A percentile compares a stretch with the other conserved stretches of the same genome.
Evolutionary conservation across 495 filamentous ascomycete genomes (phyloP).

Genomic region (Penicillium crystallinum): DNA sequence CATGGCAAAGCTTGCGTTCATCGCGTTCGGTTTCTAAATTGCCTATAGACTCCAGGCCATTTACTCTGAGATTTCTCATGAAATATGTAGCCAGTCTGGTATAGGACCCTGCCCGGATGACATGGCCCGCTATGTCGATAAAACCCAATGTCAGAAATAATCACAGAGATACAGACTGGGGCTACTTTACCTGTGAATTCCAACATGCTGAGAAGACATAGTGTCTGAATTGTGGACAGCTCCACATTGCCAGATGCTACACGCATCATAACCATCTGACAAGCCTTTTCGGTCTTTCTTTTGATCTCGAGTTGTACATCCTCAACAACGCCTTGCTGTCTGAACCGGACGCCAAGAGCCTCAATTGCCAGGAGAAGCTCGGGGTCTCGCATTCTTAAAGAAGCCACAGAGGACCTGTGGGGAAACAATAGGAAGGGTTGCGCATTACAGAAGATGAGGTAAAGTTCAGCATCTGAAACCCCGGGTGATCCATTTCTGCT

Average conservation of each 20-base stretch:
- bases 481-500: conserved; percentile 3
- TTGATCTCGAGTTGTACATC: conserved; percentile 14
- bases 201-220: conserved; percentile 37
- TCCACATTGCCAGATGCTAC: conserved; percentile 31
- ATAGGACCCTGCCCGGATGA: conserved; percentile 33
- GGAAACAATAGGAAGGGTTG: conserved; percentile 40
- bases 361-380: conserved; percentile 36
- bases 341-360: conserved; percentile 33
- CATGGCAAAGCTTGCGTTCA: conserved; percentile 34
- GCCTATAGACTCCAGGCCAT: conserved; percentile 15
- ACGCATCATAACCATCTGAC: conserved; percentile 28
- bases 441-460: conserved; percentile 32
- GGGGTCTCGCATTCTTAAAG: conserved; percentile 21
- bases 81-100: conserved; percentile 33
- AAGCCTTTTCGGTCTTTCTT: conserved; percentile 24
- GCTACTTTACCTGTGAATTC: conserved; percentile 34
- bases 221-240: conserved; percentile 37
- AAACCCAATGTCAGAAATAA: neutral
- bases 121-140: conserved; percentile 25
- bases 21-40: conserved; percentile 26
- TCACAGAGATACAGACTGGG: neutral
- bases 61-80: conserved; percentile 26
- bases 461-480: conserved; percentile 15
- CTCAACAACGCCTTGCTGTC: conserved; percentile 2
- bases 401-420: conserved; percentile 14